phyloP scores from a whole-genome alignment of 2,329 filamentous ascomycete species.

The Microcyclosporella mali region DNA sequence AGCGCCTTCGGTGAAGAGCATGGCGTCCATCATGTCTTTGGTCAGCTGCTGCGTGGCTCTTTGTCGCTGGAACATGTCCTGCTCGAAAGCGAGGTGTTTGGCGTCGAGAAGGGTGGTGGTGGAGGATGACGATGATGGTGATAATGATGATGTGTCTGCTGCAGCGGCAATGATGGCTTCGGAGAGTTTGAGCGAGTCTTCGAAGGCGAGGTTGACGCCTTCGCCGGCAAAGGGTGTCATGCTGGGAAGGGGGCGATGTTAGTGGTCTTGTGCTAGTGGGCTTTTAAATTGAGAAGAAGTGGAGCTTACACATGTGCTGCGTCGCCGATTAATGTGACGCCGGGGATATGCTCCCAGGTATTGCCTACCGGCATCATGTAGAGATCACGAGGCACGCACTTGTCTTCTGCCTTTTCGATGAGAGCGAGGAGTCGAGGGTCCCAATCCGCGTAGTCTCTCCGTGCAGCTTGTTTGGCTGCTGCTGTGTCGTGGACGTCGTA shows the following conservation, averaged over 20 bases:
- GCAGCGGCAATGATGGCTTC: conserved; percentile 29
- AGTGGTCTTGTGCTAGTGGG: not conserved
- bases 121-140: not conserved
- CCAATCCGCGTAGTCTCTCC: conserved; percentile 27
- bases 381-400: conserved; percentile 27
- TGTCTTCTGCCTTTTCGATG: conserved; percentile 18
- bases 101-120: no score
- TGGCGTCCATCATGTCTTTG: conserved; percentile 42
- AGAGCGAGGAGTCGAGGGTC: conserved; percentile 35
- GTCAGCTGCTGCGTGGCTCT: conserved; percentile 32
- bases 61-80: conserved; percentile 35
- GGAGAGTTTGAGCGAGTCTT: conserved; percentile 25
- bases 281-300: not conserved
- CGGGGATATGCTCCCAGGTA: conserved; percentile 32
- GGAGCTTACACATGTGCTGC: conserved; percentile 5
- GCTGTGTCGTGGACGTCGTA: conserved; percentile 18
- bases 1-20: conserved; percentile 45
- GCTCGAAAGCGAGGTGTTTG: conserved; percentile 31
- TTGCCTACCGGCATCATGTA: conserved; percentile 38
- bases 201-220: conserved; percentile 16
- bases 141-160: not conserved
- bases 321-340: conserved; percentile 36
- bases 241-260: no score
- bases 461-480: conserved; percentile 17
- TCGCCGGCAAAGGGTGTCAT: conserved; percentile 23